Base-by-base conservation (phyloP, 2,329 filamentous ascomycete species). In the Fusarium hostae region DNA sequence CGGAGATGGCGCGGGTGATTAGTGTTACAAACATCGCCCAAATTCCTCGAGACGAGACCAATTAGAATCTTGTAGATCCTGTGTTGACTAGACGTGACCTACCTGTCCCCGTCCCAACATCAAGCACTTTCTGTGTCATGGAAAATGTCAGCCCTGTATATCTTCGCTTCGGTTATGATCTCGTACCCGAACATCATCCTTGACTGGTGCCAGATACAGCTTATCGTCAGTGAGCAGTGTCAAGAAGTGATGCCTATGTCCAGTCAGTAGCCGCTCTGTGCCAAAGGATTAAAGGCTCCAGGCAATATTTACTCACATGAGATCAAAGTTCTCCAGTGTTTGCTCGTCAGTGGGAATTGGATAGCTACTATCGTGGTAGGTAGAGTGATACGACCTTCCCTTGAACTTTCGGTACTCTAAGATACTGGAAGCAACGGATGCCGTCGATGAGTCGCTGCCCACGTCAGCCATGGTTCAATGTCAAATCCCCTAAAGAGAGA, bases 361-460 rank as follows among this genome's bases (percentile, higher is more conserved):
- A 43, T 68, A 58, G 20, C 44, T 48, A 12, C 52, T 67, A 0
- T 54, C 63, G 11, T 63, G 41, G 12, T 28, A 24, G 16, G 37
- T 37, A 28, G 51, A 43, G 30, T 63, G 63, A 10, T 68, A 63
- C 12, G 57, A n/a, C 8, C 66, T 34, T 6, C 66, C 66, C 10
- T 68, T 66, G 13, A 54, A 66, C n/a, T 62, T 62, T 16, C 66
- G 66, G n/a, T 68, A 63, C 13, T 68, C 45, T 8, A 68, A 15
- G 13, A 68, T 63, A 13, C 66, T 68, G 1, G 57, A 66, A 3
- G 58, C 32, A 16, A 63, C 45, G 16, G 66, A 67, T 24, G 58
- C 52, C 2, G 58, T 63, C 13, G 64, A 68, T 5, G 52, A 55
- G 20, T 43, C 18, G 13, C 63, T 68, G 13, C 2, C 9, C 6